Conservation (phyloP, 1,139 yeast species). For the Nakaseomyces delphensis region DNA sequence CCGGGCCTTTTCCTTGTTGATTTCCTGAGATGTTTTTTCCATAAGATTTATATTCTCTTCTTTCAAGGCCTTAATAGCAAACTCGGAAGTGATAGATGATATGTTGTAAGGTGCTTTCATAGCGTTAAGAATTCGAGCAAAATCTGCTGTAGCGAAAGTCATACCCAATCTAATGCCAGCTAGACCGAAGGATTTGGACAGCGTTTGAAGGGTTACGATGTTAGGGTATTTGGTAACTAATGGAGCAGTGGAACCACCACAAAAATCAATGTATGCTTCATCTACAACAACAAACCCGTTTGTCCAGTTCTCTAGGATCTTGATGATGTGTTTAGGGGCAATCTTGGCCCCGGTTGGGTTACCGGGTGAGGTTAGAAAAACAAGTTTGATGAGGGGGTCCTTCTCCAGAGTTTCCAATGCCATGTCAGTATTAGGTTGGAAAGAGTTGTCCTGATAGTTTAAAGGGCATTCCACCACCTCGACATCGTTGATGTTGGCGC, state of each 20-base stretch:
- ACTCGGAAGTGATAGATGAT: constrained; percentile 66
- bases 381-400: constrained; percentile 59
- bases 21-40: constrained; percentile 44
- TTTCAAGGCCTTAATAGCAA: constrained; percentile 68
- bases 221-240: constrained; percentile 76
- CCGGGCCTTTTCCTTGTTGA: constrained; percentile 46
- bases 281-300: constrained; percentile 81
- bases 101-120: constrained; percentile 96
- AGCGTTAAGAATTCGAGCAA: constrained; percentile 65
- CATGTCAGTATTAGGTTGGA: constrained; percentile 56
- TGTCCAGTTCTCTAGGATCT: constrained; percentile 48
- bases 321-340: constrained; percentile 40
- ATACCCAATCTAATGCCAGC: constrained; percentile 91
- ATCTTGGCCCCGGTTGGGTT: constrained; percentile 81
- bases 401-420: constrained; percentile 43
- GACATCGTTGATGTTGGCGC: constrained; percentile 85
- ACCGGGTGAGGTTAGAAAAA: constrained; percentile 95
- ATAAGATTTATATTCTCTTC: constrained; percentile 49
- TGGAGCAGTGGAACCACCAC: constrained; percentile 71
- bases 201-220: constrained; percentile 79
- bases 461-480: constrained; percentile 65
- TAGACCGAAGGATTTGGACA: constrained; percentile 89
- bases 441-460: constrained; percentile 40
- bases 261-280: constrained; percentile 91
- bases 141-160: constrained; percentile 52